Evolutionary conservation across 805 yeast genomes (phyloP).

Genomic region (Ogataea minuta): DNA sequence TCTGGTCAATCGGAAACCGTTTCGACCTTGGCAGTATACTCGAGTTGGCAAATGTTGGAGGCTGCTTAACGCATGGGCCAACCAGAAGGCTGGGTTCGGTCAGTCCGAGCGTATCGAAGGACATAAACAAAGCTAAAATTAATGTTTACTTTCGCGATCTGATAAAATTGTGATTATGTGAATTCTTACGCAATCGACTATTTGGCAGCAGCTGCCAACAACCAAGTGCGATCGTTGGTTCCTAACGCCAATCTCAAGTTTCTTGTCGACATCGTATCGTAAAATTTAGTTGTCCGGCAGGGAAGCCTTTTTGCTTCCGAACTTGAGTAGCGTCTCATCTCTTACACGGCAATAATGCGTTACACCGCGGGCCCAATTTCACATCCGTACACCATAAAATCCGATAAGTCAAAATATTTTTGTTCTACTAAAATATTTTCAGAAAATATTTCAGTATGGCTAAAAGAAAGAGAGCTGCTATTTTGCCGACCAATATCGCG

Average conservation of each 20-base stretch:
- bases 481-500: slow-evolving; percentile 89
- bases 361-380: no score
- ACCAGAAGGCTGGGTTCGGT: slow-evolving; percentile 9
- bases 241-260: no score
- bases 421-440: slow-evolving; percentile 9
- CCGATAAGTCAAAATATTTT: background rate
- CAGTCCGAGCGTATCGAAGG: slow-evolving; percentile 14
- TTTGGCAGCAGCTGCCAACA: no score
- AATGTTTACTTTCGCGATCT: background rate
- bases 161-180: no score
- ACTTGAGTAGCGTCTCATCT: no score
- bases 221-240: no score
- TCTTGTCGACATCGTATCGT: no score
- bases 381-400: slow-evolving; percentile 5
- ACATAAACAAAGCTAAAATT: slow-evolving; percentile 9
- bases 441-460: slow-evolving; percentile 52
- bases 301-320: no score
- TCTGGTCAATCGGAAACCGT: slow-evolving; percentile 43
- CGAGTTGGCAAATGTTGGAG: slow-evolving; percentile 19
- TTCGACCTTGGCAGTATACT: slow-evolving; percentile 17
- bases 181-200: no score
- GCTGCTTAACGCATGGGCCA: slow-evolving; percentile 21
- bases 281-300: no score
- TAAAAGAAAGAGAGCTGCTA: slow-evolving; percentile 85
- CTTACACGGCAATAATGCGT: no score